Evolutionary conservation across 305 asterid species (phyloP).

Genomic region (Plantago coronopus): DNA sequence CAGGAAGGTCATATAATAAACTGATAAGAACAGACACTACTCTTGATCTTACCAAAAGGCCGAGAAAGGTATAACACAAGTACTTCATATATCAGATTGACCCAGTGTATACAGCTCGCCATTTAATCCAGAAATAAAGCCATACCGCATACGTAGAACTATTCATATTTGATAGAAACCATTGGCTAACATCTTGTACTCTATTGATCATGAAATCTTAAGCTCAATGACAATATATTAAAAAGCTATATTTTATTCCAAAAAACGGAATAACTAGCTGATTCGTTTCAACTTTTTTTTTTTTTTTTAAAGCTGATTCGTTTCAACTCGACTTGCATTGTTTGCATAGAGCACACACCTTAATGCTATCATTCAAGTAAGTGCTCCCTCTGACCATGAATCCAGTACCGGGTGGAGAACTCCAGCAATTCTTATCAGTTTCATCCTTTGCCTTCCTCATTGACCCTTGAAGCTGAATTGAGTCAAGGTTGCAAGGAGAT

Average conservation of each 20-base stretch:
- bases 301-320: neutral
- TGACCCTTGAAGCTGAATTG: conserved; percentile 63
- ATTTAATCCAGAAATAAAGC: neutral
- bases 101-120: neutral
- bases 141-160: conserved; percentile 1
- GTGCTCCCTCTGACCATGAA: conserved; percentile 96
- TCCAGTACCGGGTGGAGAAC: conserved; percentile 82
- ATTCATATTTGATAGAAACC: neutral
- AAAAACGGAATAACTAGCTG: neutral
- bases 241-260: neutral
- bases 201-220: neutral
- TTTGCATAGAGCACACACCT: conserved; percentile 38
- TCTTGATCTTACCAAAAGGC: too few relatives aligned
- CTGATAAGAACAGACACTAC: too few relatives aligned
- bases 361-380: conserved; percentile 77
- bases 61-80: too few relatives aligned
- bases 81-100: conserved; percentile 16
- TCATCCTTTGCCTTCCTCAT: conserved; percentile 76
- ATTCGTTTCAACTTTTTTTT: neutral
- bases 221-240: conserved; percentile 2
- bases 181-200: neutral
- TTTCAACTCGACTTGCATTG: neutral
- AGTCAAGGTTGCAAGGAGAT: conserved; percentile 51
- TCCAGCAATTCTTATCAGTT: conserved; percentile 81
- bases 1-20: conserved; percentile 12